Evolutionary conservation across 495 filamentous ascomycete genomes (phyloP), one percentile per base, ranked within the genome.

Genomic region (Entonaema liquescens): DNA sequence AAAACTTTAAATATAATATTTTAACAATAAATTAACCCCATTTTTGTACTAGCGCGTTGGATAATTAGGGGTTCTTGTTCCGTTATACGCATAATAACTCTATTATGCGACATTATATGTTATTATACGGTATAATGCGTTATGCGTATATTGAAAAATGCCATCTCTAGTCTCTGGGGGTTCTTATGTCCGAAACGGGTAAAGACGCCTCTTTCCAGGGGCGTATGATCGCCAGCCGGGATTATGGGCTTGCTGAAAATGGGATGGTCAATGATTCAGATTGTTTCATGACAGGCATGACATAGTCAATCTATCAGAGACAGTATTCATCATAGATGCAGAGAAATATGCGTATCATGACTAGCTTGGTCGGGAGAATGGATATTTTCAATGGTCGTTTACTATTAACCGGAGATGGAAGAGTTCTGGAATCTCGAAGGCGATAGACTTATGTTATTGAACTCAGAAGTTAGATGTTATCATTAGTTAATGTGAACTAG

Each of bases 191-290:
- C 47, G 58, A 72, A 68, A 68, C 67, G 72, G 72, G 47, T 33
- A 61, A 49, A 66, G 58, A 64, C 23, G 19, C n/a, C 25, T 59
- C 40, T 67, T 65, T 26, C 68, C 63, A 47, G 60, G 40, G 21
- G 19, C 62, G 75, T 73, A 57, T 77, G 75, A 77, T 77, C 75
- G 67, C 6, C 72, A 35, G 33, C 68, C 38, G 54, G 74, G 71
- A 65, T 68, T 56, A 66, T 44, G 70, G 65, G 65, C 11, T 62
- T 5, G 28, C 61, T 15, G 35, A 26, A 21, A 56, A 67, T 42
- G 66, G 64, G 59, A 53, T 49, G 69, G 59, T 64, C 42, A 28
- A 70, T 73, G 69, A 71, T 69, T 68, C 66, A 65, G 62, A 49
- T 61, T 57, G 74, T 76, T 74, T 71, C 64, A 71, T 66, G 58